phyloP scores from a whole-genome alignment of 2,329 filamentous ascomycete species.

The Fusarium metavorans region DNA sequence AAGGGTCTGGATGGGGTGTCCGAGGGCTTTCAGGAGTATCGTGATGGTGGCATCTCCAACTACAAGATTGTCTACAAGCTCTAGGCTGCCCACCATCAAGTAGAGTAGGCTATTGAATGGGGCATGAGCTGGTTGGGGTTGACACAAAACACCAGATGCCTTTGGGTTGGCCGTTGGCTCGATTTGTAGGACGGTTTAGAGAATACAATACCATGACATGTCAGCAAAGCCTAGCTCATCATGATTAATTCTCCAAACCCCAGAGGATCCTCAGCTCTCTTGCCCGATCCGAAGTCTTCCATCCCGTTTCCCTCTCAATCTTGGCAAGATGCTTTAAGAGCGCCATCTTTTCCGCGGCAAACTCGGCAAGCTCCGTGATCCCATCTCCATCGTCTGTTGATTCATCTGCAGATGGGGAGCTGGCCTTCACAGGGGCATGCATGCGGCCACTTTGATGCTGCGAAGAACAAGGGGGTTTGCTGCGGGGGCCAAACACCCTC shows the following conservation, averaged over 20 bases:
- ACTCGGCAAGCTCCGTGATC: background rate
- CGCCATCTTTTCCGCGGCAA: background rate
- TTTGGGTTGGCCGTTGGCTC: background rate
- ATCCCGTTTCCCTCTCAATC: background rate
- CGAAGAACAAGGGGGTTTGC: background rate
- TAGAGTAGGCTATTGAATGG: background rate
- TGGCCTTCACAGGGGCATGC: background rate
- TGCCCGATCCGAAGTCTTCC: background rate
- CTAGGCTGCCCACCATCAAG: background rate
- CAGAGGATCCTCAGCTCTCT: background rate
- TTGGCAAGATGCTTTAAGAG: background rate
- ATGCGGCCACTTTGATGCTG: background rate
- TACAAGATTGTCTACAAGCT: slow-evolving; percentile 55
- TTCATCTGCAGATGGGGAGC: background rate
- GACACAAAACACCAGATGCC: background rate
- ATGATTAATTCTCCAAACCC: background rate
- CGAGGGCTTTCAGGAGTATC: slow-evolving; percentile 52
- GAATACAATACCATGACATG: background rate
- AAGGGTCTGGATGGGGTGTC: slow-evolving; percentile 49
- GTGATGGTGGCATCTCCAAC: slow-evolving; percentile 53
- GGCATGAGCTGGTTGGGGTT: too few species aligned
- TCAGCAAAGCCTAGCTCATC: background rate
- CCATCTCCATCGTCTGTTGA: background rate
- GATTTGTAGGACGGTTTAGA: background rate
- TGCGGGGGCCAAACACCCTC: background rate